Evolutionary conservation across 2,329 filamentous ascomycete species (phyloP), one percentile per base, ranked within the genome.

Genomic region (Tolypocladium ovalisporum): DNA sequence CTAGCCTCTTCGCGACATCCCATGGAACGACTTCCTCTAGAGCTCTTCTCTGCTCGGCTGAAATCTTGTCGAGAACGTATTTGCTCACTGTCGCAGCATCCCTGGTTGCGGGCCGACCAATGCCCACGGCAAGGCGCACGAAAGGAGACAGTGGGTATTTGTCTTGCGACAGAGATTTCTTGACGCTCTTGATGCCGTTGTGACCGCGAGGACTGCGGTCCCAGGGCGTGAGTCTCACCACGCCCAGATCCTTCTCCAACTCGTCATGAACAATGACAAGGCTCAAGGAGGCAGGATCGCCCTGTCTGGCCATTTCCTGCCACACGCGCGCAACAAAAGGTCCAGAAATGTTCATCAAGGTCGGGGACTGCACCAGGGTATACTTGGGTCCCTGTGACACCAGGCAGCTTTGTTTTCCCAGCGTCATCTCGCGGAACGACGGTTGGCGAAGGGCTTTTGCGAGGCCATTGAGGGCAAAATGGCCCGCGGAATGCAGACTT

Each of bases 191-290:
- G 64, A 93, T 69, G 1, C 89, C 89, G 64, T 90, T 90, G 70
- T 93, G 89, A 0, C 89, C 89, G 12, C 81, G 79, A 40, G 83
- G 76, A 66, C 87, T 90, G 56, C 78, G 71, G 2, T 79, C 76
- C 68, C 87, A 90, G 29, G 78, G 77, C 57, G 81, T 81, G 7
- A 89, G 76, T 54, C 77, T 82, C 17, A 96, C 79, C 39, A 79
- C 78, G 0, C 91, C 91, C 2, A 91, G 67, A 3, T 80, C 75
- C 47, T 82, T 78, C 66, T 97, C 92, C 37, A 97, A 73, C 69
- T 97, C 93, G 69, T 97, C 93, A 70, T 97, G 91, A 24, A 97
- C 76, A 15, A 97, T 75, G 0, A 97, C 83, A 19, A 99, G 71
- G 24, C 74, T 75, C 17, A 75, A 67, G 55, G 64, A 62, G 61